phyloP scores from a whole-genome alignment of 2,329 filamentous ascomycete species.

The Alternaria ethzedia region DNA sequence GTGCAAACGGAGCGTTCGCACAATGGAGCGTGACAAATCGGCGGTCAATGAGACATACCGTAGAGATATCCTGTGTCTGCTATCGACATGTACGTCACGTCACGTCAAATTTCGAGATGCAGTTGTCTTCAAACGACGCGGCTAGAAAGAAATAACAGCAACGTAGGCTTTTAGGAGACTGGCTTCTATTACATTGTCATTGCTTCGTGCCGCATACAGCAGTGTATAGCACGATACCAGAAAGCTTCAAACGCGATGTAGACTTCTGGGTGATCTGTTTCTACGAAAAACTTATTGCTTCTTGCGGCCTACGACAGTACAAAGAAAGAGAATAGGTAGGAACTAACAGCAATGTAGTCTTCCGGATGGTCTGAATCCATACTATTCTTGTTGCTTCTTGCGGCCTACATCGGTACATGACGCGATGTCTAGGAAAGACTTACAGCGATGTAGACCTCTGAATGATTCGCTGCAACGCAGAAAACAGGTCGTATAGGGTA shows the following conservation, averaged over 20 bases:
- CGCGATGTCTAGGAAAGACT: accelerated
- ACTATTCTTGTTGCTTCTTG: not conserved
- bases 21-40: not conserved
- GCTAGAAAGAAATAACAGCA: not conserved
- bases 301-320: not conserved
- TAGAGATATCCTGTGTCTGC: not conserved
- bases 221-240: not conserved
- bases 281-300: not conserved
- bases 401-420: not conserved
- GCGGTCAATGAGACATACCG: too few relatives aligned
- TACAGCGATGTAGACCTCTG: not conserved
- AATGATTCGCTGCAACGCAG: not conserved
- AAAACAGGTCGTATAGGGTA: not conserved
- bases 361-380: not conserved
- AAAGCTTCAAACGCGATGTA: not conserved
- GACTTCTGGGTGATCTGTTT: not conserved
- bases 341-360: not conserved
- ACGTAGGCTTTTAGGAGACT: not conserved
- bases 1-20: not conserved
- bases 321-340: not conserved
- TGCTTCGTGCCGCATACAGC: too few relatives aligned
- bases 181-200: not conserved
- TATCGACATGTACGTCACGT: not conserved
- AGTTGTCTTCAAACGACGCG: not conserved
- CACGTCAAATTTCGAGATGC: not conserved